Base-by-base conservation (phyloP, 2,329 filamentous ascomycete genomes). In the Zarea fungicola region DNA sequence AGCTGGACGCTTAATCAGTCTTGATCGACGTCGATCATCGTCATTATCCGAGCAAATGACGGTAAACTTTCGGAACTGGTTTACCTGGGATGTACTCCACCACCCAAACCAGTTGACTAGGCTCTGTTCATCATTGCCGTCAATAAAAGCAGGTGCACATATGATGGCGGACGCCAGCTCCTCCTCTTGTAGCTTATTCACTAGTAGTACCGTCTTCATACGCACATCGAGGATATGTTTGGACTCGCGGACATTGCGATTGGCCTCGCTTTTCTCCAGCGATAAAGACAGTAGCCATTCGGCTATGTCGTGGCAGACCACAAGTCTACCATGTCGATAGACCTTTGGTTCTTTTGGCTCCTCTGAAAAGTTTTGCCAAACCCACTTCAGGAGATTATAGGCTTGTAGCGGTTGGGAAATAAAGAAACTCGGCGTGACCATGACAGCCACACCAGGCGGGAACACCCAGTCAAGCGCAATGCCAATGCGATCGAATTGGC, bases 91-190 rank as follows among this genome's bases (percentile, higher is more conserved):
- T 26, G 69, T 64, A 1, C 78, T 68, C 81, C 80, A 84, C 61
- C 70, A 77, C 1, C 76, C 78, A 59, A 83, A 84, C 75, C 78
- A 83, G 53, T 82, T 79, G 9, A 84, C 72, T 23, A 85, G 64
- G 49, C 75, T 81, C 57, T 82, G 76, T 57, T 85, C 81, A 52
- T 84, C 80, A 48, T 78, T 77, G 1, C 72, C 67, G 48, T 81
- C 73, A 39, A 84, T 76, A 2, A 54, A 60, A 4, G 65, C 56
- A 13, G 72, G 71, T 0, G 74, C 75, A 58, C 71, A 74, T 2
- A 76, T 58, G 6, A 83, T 56, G 4, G 70, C 65, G 19, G 58
- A 28, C 16, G 31, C 23, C 19, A 18, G n/a, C 5, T 18, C 39
- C 8, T 22, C 45, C 16, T 22, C 29, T 31, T 42, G 13, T 3